Evolutionary conservation across 1,284 basidiomycete genomes (phyloP).

Genomic region (Apiotrichum sp.): DNA sequence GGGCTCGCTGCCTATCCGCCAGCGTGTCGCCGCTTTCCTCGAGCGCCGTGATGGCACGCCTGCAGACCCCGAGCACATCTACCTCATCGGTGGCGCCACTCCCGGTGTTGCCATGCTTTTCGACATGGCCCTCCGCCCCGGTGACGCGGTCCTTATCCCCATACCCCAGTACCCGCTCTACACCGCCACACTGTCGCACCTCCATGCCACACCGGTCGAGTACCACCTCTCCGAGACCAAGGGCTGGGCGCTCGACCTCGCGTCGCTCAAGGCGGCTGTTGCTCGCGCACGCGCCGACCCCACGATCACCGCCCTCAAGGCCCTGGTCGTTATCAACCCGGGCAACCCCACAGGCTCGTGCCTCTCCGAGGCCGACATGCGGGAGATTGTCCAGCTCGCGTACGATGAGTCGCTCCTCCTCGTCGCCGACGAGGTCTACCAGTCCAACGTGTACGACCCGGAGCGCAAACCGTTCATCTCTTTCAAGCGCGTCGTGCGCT

Average conservation of each 20-base stretch:
- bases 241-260: conserved; percentile 72
- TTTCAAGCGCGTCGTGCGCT: conserved; percentile 75
- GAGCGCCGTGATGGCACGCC: conserved; percentile 74
- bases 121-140: conserved; percentile 24
- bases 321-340: conserved; percentile 86
- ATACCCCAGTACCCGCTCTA: conserved; percentile 96
- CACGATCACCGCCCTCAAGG: conserved; percentile 55
- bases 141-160: conserved; percentile 56
- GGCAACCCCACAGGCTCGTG: conserved; percentile 86
- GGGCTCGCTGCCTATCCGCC: conserved; percentile 76
- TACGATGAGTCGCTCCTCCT: conserved; percentile 74
- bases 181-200: conserved; percentile 80
- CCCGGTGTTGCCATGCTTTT: conserved; percentile 83
- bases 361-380: conserved; percentile 63
- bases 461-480: conserved; percentile 66
- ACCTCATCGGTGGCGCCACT: conserved; percentile 85
- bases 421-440: conserved; percentile 89
- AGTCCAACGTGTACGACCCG: conserved; percentile 69
- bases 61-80: conserved; percentile 73
- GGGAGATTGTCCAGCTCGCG: conserved; percentile 65
- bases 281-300: conserved; percentile 60
- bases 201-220: conserved; percentile 65
- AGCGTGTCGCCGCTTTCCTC: conserved; percentile 81
- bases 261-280: conserved; percentile 62
- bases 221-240: conserved; percentile 77